Evolutionary conservation across 306 rosid genomes (phyloP).

Genomic region (Glycine latifolia): DNA sequence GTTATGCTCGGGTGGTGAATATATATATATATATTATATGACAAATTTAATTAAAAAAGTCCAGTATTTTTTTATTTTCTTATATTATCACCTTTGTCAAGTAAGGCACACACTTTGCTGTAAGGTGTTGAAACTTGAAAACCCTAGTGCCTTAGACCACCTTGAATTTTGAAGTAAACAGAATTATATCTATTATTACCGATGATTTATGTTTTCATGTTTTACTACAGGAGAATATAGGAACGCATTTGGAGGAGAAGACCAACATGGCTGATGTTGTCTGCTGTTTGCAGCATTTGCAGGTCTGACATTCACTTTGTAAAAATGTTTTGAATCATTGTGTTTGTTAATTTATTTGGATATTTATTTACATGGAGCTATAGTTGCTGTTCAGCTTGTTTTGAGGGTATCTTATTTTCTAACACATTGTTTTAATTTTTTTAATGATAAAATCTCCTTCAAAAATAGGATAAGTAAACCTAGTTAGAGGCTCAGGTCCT

Average conservation of each 20-base stretch:
- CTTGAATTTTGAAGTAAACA: neutral
- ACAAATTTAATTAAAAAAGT: no score
- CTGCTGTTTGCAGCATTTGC: conserved; percentile 97
- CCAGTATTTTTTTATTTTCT: no score
- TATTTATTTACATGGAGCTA: neutral
- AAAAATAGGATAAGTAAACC: neutral
- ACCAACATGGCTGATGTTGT: conserved; percentile 71
- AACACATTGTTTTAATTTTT: conserved; percentile 13
- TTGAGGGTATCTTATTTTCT: neutral
- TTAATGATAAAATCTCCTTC: neutral
- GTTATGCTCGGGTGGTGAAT: no score
- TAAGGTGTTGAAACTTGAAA: neutral
- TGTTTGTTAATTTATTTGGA: neutral
- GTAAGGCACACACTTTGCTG: no score
- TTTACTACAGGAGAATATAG: conserved; percentile 67
- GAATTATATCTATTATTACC: neutral
- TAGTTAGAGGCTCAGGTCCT: conserved; percentile 16
- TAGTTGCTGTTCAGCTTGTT: neutral
- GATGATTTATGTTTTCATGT: neutral
- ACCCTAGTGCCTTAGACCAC: conserved; percentile 1
- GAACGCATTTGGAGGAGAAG: conserved; percentile 71
- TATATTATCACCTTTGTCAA: no score
- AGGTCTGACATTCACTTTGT: conserved; percentile 55
- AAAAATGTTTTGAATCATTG: neutral
- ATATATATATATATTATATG: no score